These are phyloP conservation scores for Yueomyces sp. DNA, from an alignment of 805 yeast species.

Conservation along the genomic window DNA sequence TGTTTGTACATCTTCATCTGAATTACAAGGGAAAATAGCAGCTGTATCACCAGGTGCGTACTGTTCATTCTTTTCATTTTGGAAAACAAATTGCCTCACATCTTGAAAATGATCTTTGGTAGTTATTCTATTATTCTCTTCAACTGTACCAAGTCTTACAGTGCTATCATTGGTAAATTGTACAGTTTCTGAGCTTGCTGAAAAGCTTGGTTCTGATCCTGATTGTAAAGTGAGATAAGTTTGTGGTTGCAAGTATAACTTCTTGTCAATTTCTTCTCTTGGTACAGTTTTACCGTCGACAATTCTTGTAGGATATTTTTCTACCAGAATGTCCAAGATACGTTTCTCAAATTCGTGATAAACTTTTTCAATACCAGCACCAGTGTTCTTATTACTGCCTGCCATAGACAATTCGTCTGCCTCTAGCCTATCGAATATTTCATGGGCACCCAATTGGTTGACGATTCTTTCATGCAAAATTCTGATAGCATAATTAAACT, in stretches of 20 bases:
- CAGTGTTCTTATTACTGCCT: slow-evolving; percentile 31
- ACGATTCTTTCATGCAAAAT: slow-evolving; percentile 64
- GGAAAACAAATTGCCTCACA: slow-evolving; percentile 50
- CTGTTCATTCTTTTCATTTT: slow-evolving; percentile 7
- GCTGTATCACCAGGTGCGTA: slow-evolving; percentile 75
- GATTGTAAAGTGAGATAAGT: slow-evolving; percentile 8
- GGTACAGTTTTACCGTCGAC: slow-evolving; percentile 8
- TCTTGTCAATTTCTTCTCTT: slow-evolving; percentile 13
- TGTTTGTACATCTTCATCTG: slow-evolving; percentile 44
- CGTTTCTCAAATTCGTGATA: slow-evolving; percentile 61
- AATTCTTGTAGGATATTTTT: slow-evolving; percentile 25
- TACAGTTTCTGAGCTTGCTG: neutral
- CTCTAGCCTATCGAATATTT: slow-evolving; percentile 63
- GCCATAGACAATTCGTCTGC: slow-evolving; percentile 77
- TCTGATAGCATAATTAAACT: slow-evolving; percentile 76
- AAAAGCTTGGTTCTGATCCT: neutral
- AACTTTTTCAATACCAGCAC: slow-evolving; percentile 47
- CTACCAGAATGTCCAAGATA: slow-evolving; percentile 27
- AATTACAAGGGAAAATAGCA: slow-evolving; percentile 64
- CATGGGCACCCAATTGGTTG: slow-evolving; percentile 68
- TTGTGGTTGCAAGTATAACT: slow-evolving; percentile 17
- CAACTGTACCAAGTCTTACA: slow-evolving; percentile 33
- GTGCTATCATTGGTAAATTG: slow-evolving; percentile 2
- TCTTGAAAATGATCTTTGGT: slow-evolving; percentile 74
- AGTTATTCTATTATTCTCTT: slow-evolving; percentile 49